Evolutionary conservation across 257 asterid genomes (phyloP), one percentile per base, ranked within the genome.

Genomic region (Forsythia viridissima): DNA sequence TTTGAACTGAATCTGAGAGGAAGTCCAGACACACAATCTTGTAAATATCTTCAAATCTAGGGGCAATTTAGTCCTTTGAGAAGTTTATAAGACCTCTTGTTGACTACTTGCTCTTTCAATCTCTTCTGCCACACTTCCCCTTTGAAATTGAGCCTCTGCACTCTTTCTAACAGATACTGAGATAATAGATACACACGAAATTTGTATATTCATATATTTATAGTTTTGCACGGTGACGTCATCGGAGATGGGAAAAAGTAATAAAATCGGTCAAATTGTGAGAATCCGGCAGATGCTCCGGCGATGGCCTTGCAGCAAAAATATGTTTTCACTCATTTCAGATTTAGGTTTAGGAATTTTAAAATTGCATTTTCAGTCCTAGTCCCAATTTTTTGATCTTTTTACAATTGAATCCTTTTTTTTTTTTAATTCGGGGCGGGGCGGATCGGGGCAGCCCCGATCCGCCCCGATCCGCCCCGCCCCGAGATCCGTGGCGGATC

Each of bases 211-310:
- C 6, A 38, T 8, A 21, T 4, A 72, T 20, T n/a, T n/a, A n/a
- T n/a, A 7, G 40, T 30, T 37, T 18, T 21, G 8, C 61, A 51
- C 66, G 61, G 52, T 55, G 55, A 75, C 82, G 84, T 69, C 77
- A 6, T 38, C 37, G 10, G 77, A 15, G 6, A 85, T 76, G 84
- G 91, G 86, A 12, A 89, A 86, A 73, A 79, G 80, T 82, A 89
- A 65, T 65, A 90, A 80, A 72, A 88, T 92, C 82, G 80, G 87
- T 6, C 90, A 84, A 85, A 92, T 93, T 24, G 97, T 92, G 13
- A 78, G 88, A 67, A 86, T 93, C 80, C 89, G 92, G 15, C 94
- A 90, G 70, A 91, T 93, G 94, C 91, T 93, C 18, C 88, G 84
- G 4, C 87, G 91, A 43, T 93, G 97, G 98, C 84, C n/a, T n/a